Evolutionary conservation across 148 eudicot genomes (phyloP).

Genomic region (Cornus suecica): DNA sequence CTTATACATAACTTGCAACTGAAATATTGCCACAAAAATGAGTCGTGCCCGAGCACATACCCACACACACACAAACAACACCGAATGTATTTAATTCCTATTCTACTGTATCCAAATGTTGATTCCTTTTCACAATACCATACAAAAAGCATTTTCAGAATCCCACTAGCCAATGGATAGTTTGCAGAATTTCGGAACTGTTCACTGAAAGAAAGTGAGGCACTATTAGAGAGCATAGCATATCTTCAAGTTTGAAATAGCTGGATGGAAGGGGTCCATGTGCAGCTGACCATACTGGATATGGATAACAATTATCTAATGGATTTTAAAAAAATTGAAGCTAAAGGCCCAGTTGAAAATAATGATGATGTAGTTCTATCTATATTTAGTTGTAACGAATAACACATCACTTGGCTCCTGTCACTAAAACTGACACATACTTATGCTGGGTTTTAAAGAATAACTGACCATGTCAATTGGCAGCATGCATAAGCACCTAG

Average conservation of each 20-base stretch:
- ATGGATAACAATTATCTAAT: not conserved
- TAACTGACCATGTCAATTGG: not conserved
- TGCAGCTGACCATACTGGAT: not conserved
- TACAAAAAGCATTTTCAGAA: not conserved
- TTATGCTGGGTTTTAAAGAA: not conserved
- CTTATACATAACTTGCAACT: not conserved
- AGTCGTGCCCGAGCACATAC: not conserved
- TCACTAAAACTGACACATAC: not conserved
- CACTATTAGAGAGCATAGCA: not conserved
- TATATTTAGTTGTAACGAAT: not conserved
- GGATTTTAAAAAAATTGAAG: not conserved
- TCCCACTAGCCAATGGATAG: not conserved
- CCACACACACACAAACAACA: not conserved
- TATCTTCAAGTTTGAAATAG: not conserved
- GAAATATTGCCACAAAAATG: not conserved
- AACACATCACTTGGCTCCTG: not conserved
- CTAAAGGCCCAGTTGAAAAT: no score
- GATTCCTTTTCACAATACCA: not conserved
- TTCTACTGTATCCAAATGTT: not conserved
- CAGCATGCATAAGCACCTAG: not conserved
- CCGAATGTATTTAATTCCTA: not conserved
- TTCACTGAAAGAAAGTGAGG: not conserved
- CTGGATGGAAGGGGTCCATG: not conserved
- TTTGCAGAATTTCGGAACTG: not conserved
- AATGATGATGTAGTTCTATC: not conserved